phyloP scores from a whole-genome alignment of 2,329 filamentous ascomycete species.

The Aspergillus caelatus region DNA sequence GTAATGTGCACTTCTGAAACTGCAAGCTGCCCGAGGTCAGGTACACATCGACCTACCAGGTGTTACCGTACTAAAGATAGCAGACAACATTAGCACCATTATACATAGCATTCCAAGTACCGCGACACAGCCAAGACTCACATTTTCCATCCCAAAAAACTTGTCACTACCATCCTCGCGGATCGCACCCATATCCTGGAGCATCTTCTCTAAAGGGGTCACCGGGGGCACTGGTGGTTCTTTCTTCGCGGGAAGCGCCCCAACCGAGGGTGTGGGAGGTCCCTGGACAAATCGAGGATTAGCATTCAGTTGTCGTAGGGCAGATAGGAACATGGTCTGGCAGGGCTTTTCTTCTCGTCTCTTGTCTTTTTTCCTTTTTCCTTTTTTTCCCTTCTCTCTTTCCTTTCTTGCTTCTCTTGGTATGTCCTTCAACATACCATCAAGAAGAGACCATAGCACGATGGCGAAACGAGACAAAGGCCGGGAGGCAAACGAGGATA shows the following conservation, averaged over 20 bases:
- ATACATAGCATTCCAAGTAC: not conserved
- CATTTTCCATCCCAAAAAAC: conserved; percentile 98
- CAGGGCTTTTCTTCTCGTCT: not conserved
- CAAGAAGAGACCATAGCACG: not conserved
- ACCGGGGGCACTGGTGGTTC: conserved; percentile 59
- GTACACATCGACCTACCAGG: conserved; percentile 69
- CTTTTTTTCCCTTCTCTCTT: not conserved
- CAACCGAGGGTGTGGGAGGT: conserved; percentile 50
- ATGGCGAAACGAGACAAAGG: conserved; percentile 7
- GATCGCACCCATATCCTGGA: conserved; percentile 78
- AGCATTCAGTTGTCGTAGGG: conserved; percentile 16
- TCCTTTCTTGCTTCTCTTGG: not conserved
- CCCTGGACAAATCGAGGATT: conserved; percentile 39
- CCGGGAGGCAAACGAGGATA: conserved; percentile 1
- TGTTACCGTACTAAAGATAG: conserved; percentile 81
- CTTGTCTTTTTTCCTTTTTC: not conserved
- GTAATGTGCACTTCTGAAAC: conserved; percentile 1
- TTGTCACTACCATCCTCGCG: conserved; percentile 91
- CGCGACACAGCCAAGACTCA: conserved; percentile 54
- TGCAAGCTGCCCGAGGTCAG: not conserved
- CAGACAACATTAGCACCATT: conserved; percentile 23
- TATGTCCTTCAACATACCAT: not conserved
- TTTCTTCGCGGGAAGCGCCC: conserved; percentile 58
- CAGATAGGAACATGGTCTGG: not conserved
- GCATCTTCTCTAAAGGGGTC: conserved; percentile 71